Evolutionary conservation across 192 early-diverging fungal genomes (phyloP), one percentile per base, ranked within the genome.

Genomic region (Backusella psychrophila): DNA sequence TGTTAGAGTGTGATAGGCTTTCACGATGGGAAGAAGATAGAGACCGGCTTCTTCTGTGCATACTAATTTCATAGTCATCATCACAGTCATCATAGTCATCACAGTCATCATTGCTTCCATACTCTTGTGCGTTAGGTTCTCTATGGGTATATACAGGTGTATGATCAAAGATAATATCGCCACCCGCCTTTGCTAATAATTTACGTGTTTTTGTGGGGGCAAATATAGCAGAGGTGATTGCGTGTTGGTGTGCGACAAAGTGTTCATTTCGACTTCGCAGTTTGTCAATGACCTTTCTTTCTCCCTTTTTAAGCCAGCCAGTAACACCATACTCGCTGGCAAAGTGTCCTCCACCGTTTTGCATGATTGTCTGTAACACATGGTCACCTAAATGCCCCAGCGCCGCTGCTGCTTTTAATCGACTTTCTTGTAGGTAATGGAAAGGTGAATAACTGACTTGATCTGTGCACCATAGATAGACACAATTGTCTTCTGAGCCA

Each of bases 401-500:
- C 41, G 73, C 68, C 17, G 72, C 73, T 0, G 71, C 68, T 77
- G 82, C 17, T 49, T 74, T 68, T n/a, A 72, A 56, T 70, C 76
- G 19, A 49, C 72, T 75, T 12, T 79, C 78, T 72, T 75, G 53
- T 21, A 71, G 49, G 56, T 75, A 75, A 12, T 77, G 71, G 53
- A 73, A 75, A 6, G 42, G 46, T 23, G 63, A 77, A 35, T 72
- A 70, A 9, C 71, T 69, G 11, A 81, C 63, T 38, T 85, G 85
- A 52, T 86, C 84, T 12, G 89, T 86, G 35, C 85, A 81, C 88
- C 94, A 96, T 38, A 97, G 81, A 77, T 93, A 94, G 4, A 95
- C 85, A 69, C 88, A 82, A 31, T 86, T 80, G 80, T 96, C 92
- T 74, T 97, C 96, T 15, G 91, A 93, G 5, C 93, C 94, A 70